These are phyloP conservation scores for Salix brachista DNA, from an alignment of 345 rosid species.

Conservation along the genomic window DNA sequence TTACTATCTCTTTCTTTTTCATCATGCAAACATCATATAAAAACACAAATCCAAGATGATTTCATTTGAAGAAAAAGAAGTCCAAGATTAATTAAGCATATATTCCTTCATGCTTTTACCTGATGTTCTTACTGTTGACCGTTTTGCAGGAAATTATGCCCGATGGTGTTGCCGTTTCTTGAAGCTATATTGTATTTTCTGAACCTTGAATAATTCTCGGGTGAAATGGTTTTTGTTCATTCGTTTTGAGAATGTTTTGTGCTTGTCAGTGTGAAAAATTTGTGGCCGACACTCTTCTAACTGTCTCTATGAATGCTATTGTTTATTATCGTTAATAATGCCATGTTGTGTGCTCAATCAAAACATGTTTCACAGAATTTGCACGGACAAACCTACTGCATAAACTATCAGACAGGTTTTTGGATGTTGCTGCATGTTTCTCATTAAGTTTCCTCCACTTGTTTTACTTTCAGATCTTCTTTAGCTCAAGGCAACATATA, in stretches of 20 bases:
- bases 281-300: neutral
- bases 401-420: neutral
- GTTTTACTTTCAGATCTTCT: neutral
- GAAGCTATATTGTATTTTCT: neutral
- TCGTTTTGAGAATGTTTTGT: neutral
- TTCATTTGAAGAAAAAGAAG: neutral
- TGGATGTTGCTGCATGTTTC: neutral
- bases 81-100: neutral
- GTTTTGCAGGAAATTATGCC: neutral
- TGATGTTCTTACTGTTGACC: neutral
- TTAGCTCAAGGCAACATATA: neutral
- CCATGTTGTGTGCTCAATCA: neutral
- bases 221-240: neutral
- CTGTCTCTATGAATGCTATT: neutral
- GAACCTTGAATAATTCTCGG: neutral
- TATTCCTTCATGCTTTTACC: neutral
- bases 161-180: neutral
- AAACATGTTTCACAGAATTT: neutral
- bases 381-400: neutral
- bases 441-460: neutral
- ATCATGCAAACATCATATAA: neutral
- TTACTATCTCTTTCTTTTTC: neutral
- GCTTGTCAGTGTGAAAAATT: neutral
- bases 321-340: neutral
- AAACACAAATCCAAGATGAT: neutral